phyloP scores from a whole-genome alignment of 2,329 filamentous ascomycete species.

The Bipolaris sorokiniana region DNA sequence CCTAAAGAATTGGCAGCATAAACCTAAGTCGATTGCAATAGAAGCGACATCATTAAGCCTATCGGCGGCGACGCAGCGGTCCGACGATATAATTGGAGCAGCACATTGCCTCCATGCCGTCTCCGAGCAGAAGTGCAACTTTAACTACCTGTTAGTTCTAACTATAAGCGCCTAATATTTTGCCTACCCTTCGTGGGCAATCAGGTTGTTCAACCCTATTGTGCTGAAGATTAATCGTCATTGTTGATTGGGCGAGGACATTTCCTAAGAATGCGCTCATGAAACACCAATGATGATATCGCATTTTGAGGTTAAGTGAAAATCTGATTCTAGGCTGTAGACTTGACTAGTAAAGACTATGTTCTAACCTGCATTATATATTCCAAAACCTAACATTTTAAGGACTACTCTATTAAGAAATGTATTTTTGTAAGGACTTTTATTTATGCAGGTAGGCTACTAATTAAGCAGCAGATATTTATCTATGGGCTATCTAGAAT shows the following conservation, averaged over 20 bases:
- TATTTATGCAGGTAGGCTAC: conserved; percentile 1
- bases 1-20: conserved; percentile 16
- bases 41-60: conserved; percentile 13
- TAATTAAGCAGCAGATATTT: not conserved
- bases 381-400: not conserved
- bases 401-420: not conserved
- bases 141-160: not conserved
- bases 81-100: conserved; percentile 8
- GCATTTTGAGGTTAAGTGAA: conserved; percentile 5
- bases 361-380: conserved; percentile 3
- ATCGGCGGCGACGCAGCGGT: conserved; percentile 13
- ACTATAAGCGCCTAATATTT: not conserved
- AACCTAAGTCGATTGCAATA: conserved; percentile 8
- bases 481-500: not conserved
- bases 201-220: conserved; percentile 7
- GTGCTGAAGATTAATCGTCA: conserved; percentile 8
- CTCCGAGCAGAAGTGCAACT: conserved; percentile 14
- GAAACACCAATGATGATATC: not conserved
- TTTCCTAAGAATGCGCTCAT: conserved; percentile 2
- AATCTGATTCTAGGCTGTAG: not conserved
- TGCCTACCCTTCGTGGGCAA: conserved; percentile 17
- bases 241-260: conserved; percentile 9
- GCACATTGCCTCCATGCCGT: conserved; percentile 8
- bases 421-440: not conserved
- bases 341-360: not conserved